Base-by-base conservation (phyloP, 2,329 filamentous ascomycete genomes). In the Arthrobotrys pseudoclavata region DNA sequence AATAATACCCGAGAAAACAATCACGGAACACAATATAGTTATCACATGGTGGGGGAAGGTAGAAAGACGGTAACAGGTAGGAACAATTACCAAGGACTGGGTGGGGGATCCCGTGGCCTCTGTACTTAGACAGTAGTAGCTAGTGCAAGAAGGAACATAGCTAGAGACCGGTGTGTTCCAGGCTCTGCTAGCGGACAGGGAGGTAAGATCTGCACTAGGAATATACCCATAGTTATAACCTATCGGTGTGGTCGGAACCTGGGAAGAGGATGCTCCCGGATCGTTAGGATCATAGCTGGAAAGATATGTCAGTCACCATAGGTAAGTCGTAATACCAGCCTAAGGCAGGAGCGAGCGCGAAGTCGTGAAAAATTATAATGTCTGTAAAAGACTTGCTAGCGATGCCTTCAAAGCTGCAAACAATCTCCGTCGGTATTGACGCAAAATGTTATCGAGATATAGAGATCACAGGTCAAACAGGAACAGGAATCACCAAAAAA, bases 1-100 rank as follows among this genome's bases (percentile, higher is more conserved):
- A 74, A 20, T 74, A 74, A 15, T 76, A 76, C 24, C 72, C 72
- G 7, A 70, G 60, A 20, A 70, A 67, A 18, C 72, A 76, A 20
- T 53, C 37, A 26, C 29, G 66, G 18, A 60, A 76, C 1, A 76
- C n/a, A 26, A 76, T 34, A 26, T 70, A 76, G 29, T 70, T 29
- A 40, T 70, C 50, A 20, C 72, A 76, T 9, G 66, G 40, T 22
- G 72, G 72, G 12, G 61, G 72, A 26, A 66, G 72, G 20, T 70
- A 76, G 22, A 70, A 76, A 18, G 66, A 62, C 4, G 57, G 66
- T 29, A 20, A 40, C 72, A 76, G 18, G 66, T 76, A 26, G 72
- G 72, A 20, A 76, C 34, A 29, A 76, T 70, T n/a, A 76, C 60
- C 60, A 76, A 55, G 20, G 72, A 70, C 15, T 66, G 37, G 15